A percentile compares a stretch with the other conserved stretches of the same genome.
phyloP scores from a whole-genome alignment of 441 rosid genomes.

The Rhodomyrtus psidioides region DNA sequence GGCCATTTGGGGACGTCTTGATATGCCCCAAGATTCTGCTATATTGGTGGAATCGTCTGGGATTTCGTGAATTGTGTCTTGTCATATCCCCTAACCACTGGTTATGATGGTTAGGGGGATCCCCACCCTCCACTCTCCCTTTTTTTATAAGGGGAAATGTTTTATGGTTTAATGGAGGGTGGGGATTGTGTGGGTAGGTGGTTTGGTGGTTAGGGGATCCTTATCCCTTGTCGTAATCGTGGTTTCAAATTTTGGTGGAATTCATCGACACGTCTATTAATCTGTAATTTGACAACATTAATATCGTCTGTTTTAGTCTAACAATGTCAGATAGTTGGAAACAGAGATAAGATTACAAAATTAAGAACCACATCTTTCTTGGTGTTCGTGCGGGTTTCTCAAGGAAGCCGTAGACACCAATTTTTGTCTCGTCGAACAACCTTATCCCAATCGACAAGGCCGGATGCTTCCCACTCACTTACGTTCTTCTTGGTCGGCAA shows the following conservation, averaged over 20 bases:
- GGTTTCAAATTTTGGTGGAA: background rate
- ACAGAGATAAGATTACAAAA: background rate
- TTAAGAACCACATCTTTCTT: background rate
- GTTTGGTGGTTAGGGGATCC: too few species aligned
- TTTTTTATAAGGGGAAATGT: too few species aligned
- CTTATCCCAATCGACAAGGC: background rate
- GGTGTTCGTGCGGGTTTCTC: too few species aligned
- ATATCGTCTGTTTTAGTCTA: background rate
- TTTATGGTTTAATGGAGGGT: too few species aligned
- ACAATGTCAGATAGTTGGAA: background rate
- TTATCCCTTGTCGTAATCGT: background rate
- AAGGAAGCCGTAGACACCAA: background rate
- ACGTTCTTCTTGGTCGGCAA: background rate
- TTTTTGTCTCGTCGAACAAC: background rate
- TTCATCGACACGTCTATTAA: background rate
- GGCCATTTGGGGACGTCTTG: background rate
- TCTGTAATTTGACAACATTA: too few species aligned
- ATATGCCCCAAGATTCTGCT: background rate
- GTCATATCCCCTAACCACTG: too few species aligned
- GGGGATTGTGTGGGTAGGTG: too few species aligned
- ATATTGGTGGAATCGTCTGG: background rate
- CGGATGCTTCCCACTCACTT: background rate
- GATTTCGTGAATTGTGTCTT: background rate
- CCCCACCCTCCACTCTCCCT: too few species aligned
- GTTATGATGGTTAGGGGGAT: too few species aligned